Conservation (phyloP, 2,329 filamentous ascomycete species). For the Fusarium foetens region DNA sequence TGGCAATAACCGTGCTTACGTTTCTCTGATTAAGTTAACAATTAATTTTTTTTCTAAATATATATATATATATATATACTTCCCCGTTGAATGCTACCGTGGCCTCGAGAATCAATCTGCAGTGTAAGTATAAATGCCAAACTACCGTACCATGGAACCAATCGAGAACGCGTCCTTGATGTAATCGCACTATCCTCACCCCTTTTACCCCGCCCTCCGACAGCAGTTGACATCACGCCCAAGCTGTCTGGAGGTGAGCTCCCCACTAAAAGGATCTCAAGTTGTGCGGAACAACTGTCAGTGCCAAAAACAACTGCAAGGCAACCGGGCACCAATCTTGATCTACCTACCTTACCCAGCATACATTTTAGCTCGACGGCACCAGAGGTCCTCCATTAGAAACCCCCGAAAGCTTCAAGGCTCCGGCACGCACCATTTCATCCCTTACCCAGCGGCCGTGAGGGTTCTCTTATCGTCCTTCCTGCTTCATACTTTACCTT, state of each 20-base stretch:
- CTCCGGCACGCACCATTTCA: conserved; percentile 9
- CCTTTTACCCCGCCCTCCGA: conserved; percentile 41
- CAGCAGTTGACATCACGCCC: conserved; percentile 31
- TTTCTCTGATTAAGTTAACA: neutral
- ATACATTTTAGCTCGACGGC: neutral
- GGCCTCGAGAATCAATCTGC: neutral
- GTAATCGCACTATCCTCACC: conserved; percentile 40
- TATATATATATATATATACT: neutral
- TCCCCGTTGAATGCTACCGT: neutral
- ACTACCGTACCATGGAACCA: neutral
- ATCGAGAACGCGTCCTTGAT: conserved; percentile 15
- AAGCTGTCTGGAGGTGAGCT: conserved; percentile 8
- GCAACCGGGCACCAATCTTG: conserved; percentile 4
- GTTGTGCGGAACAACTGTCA: conserved; percentile 1
- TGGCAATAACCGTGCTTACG: neutral
- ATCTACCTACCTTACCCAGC: neutral
- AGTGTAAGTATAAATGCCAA: neutral
- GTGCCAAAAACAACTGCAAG: conserved; percentile 18
- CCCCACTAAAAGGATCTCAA: conserved; percentile 28
- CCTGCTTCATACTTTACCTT: neutral
- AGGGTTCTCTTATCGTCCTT: neutral
- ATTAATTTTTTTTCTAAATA: neutral
- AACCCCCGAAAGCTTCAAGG: conserved; percentile 4
- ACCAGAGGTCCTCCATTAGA: neutral
- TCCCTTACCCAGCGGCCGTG: conserved; percentile 7